Percentiles rank a stretch among this genome's conserved stretches.
Conservation (phyloP, 78 protist genomes). For the Pirum gemmata region DNA sequence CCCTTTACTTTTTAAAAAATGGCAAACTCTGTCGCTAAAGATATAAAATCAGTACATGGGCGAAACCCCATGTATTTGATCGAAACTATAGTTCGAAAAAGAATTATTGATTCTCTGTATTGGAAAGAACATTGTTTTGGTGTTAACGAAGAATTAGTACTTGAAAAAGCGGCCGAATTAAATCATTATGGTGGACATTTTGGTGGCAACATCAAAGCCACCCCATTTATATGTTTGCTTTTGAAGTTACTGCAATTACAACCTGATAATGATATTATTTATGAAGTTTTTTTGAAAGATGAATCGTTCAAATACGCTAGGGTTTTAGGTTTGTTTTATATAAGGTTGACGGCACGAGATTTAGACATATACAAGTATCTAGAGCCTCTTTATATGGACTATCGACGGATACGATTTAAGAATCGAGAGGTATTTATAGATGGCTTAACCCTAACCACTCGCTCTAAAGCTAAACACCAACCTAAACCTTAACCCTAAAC, state of each 20-base stretch:
- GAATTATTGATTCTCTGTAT: conserved; percentile 68
- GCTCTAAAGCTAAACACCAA: no score
- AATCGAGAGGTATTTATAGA: no score
- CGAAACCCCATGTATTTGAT: conserved; percentile 53
- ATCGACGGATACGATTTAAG: no score
- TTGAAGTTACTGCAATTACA: conserved; percentile 82
- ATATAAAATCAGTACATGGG: conserved; percentile 25
- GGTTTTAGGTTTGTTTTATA: conserved; percentile 83
- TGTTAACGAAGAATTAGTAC: conserved; percentile 65
- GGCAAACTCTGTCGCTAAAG: conserved; percentile 33
- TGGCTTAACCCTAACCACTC: no score
- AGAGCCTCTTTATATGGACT: no score
- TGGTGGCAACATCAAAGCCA: conserved; percentile 79
- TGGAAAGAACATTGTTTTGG: conserved; percentile 96
- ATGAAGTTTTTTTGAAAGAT: conserved; percentile 71
- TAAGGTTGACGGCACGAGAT: conserved; percentile 74
- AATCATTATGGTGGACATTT: conserved; percentile 76
- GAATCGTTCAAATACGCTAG: conserved; percentile 85
- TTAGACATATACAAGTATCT: conserved; percentile 58
- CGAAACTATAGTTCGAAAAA: conserved; percentile 77
- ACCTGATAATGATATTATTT: conserved; percentile 83
- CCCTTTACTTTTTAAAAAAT: no score
- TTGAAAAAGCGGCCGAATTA: conserved; percentile 85
- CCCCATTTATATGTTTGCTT: conserved; percentile 79
- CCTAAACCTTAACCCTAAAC: not conserved